Evolutionary conservation across 2,329 filamentous ascomycete species (phyloP).

Genomic region (Cercospora sp.): DNA sequence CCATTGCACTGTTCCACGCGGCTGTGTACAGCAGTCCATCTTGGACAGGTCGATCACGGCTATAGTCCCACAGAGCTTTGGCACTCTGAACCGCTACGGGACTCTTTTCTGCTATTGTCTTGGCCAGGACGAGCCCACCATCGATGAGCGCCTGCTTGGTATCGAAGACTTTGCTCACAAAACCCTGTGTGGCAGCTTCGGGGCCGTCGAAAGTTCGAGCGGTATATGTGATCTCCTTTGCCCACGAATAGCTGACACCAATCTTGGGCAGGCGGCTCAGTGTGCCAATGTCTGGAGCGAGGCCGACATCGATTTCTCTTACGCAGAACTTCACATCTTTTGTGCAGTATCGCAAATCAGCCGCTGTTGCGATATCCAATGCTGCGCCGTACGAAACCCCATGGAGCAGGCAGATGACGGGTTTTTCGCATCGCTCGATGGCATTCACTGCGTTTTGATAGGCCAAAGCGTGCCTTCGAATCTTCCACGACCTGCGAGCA

Average conservation of each 20-base stretch:
- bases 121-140: slow-evolving; percentile 64
- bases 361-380: slow-evolving; percentile 67
- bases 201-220: slow-evolving; percentile 67
- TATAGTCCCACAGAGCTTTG: slow-evolving; percentile 81
- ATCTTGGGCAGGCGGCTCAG: slow-evolving; percentile 71
- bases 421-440: slow-evolving; percentile 84
- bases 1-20: slow-evolving; percentile 30
- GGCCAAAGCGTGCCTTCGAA: slow-evolving; percentile 68
- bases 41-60: slow-evolving; percentile 71
- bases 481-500: slow-evolving; percentile 27
- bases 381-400: slow-evolving; percentile 75
- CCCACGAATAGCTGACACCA: slow-evolving; percentile 70
- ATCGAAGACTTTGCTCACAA: slow-evolving; percentile 66
- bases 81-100: slow-evolving; percentile 85
- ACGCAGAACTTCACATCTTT: slow-evolving; percentile 64
- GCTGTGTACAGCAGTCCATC: slow-evolving; percentile 49
- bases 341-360: slow-evolving; percentile 66
- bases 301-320: slow-evolving; percentile 79
- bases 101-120: slow-evolving; percentile 73
- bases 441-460: slow-evolving; percentile 77
- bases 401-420: slow-evolving; percentile 77
- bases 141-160: slow-evolving; percentile 62
- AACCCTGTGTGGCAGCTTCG: slow-evolving; percentile 68
- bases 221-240: slow-evolving; percentile 72
- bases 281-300: slow-evolving; percentile 78